These are phyloP conservation scores for Massarina eburnea DNA, from an alignment of 2,329 filamentous ascomycete genomes.

Conservation along the genomic window DNA sequence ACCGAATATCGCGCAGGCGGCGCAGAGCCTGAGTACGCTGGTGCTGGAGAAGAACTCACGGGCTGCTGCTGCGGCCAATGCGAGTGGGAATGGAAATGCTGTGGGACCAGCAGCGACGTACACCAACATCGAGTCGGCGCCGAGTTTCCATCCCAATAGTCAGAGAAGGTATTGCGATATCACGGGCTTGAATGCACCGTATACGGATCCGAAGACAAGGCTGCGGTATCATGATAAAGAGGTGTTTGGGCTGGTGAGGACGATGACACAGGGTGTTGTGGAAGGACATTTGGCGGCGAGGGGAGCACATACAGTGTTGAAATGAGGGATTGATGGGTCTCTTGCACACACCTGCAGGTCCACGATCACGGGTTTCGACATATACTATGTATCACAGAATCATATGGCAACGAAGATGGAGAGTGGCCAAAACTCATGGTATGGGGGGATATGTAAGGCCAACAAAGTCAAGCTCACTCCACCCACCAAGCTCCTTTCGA, in stretches of 20 bases:
- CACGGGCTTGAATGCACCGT: constrained; percentile 87
- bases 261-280: constrained; percentile 75
- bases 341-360: too few species aligned
- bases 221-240: constrained; percentile 92
- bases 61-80: constrained; percentile 26
- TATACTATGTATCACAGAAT: not conserved
- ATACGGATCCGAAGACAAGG: constrained; percentile 92
- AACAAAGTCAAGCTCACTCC: constrained; percentile 95
- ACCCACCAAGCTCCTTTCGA: constrained; percentile 81
- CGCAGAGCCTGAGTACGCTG: constrained; percentile 80
- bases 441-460: constrained; percentile 74
- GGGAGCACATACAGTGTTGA: constrained; percentile 89
- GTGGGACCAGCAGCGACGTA: constrained; percentile 76
- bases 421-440: too few species aligned
- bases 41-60: constrained; percentile 78
- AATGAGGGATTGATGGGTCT: constrained; percentile 55
- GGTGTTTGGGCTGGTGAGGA: constrained; percentile 81
- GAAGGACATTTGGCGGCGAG: constrained; percentile 89
- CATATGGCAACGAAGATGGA: not conserved
- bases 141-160: constrained; percentile 75
- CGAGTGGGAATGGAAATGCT: constrained; percentile 1
- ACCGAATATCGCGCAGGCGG: constrained; percentile 81
- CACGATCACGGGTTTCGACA: not conserved
- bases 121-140: constrained; percentile 94
- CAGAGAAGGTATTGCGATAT: constrained; percentile 93